Evolutionary conservation across 305 asterid genomes (phyloP), one percentile per base, ranked within the genome.

Genomic region (Fraxinus dipetala): DNA sequence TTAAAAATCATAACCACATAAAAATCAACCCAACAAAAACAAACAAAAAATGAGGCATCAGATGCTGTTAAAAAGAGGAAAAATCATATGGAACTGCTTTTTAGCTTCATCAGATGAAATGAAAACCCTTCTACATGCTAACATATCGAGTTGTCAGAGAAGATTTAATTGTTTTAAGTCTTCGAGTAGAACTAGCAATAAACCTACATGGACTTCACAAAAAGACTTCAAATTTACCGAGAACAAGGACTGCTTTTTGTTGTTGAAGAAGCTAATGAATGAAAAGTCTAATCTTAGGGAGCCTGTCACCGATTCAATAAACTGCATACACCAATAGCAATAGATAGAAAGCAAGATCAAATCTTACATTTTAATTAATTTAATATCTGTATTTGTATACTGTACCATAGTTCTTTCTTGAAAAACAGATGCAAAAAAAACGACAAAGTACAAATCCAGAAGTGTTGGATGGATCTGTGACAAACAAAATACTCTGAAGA

Each of bases 401-500:
- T 67, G 20, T 26, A 67, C 18, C 74, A n/a, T 67, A 67, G 18
- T 67, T 67, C 36, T 11, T 9, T 65, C 18, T 28, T 67, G 70
- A 67, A 67, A 67, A 10, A 13, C 74, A 67, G 38, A 26, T 65
- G 86, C 83, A 43, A 80, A 48, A 69, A 65, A 69, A 76, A 84
- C 75, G 86, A 84, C 84, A 79, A 67, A 48, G 78, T 76, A 51
- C 76, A 80, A 84, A 84, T 80, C 84, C 72, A 69, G 56, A 48
- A 70, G 35, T 32, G 81, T 80, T 80, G 84, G 84, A 76, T 84
- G 86, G 84, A 76, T 80, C 78, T 67, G 75, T 80, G 59, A 84
- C 83, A 63, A 38, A 24, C n/a, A 26, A 65, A 28, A 67, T 28
- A 67, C 72, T 18, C 67, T 2, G 5, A 8, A 63, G 32, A 63